Percentiles rank a stretch among this genome's conserved stretches.
Evolutionary conservation across 768 basidiomycete species (phyloP).

Genomic region (Neoboletus brunneissimus): DNA sequence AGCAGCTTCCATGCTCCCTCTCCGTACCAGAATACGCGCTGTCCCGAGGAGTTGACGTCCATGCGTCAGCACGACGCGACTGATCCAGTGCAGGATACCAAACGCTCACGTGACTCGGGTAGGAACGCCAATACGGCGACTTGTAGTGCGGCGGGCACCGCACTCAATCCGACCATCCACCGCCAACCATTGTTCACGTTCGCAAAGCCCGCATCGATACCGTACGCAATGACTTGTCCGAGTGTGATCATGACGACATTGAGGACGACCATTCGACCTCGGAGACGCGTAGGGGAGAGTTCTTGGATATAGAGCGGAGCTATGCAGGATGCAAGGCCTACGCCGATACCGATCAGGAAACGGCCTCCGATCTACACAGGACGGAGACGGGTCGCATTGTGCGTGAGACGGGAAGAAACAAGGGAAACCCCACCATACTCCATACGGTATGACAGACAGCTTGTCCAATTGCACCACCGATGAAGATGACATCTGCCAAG

Average conservation of each 20-base stretch:
- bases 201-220: slow-evolving; percentile 65
- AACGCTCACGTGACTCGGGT: slow-evolving; percentile 71
- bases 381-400: background rate
- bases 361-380: slow-evolving; percentile 57
- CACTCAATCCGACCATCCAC: slow-evolving; percentile 81
- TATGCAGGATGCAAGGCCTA: slow-evolving; percentile 73
- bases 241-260: slow-evolving; percentile 83
- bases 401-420: background rate
- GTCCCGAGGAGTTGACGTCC: background rate
- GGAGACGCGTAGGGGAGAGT: slow-evolving; percentile 67
- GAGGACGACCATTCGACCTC: slow-evolving; percentile 76
- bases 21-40: slow-evolving; percentile 66
- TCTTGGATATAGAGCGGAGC: slow-evolving; percentile 85
- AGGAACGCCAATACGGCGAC: slow-evolving; percentile 58
- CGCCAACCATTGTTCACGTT: slow-evolving; percentile 66
- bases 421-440: slow-evolving; percentile 51
- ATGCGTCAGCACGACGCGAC: background rate
- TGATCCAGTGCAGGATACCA: background rate
- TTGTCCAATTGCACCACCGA: slow-evolving; percentile 70
- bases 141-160: slow-evolving; percentile 65
- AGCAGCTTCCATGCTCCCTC: slow-evolving; percentile 50
- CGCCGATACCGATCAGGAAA: slow-evolving; percentile 72
- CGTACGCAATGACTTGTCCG: slow-evolving; percentile 79
- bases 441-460: slow-evolving; percentile 67
- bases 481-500: slow-evolving; percentile 70